Evolutionary conservation across 148 eudicot species (phyloP).

Genomic region (Chenopodium quinoa): DNA sequence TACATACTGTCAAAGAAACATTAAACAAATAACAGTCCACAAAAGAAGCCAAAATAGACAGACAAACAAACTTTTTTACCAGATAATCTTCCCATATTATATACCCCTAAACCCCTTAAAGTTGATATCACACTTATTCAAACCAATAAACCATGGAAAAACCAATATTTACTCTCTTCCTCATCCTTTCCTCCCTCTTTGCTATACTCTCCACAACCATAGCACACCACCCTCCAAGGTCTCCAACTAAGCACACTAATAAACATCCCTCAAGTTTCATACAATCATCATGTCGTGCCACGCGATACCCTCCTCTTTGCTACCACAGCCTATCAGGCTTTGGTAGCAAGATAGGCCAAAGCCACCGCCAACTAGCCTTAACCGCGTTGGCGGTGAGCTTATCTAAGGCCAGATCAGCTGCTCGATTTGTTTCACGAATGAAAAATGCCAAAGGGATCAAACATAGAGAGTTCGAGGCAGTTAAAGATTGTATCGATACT

Average conservation of each 20-base stretch:
- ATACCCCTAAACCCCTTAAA: background rate
- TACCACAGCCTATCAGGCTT: constrained; percentile 47
- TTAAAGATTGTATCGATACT: constrained; percentile 49
- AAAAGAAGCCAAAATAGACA: constrained; percentile 4
- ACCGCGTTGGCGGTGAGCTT: constrained; percentile 59
- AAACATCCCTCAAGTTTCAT: constrained; percentile 44
- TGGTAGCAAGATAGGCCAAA: constrained; percentile 37
- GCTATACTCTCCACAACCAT: constrained; percentile 7
- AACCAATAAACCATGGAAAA: constrained; percentile 15
- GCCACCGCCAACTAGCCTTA: constrained; percentile 42
- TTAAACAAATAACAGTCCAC: background rate
- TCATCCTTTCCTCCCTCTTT: background rate
- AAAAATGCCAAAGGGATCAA: constrained; percentile 29
- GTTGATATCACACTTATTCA: background rate
- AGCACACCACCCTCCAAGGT: background rate
- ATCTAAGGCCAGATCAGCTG: constrained; percentile 35
- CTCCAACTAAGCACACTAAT: background rate
- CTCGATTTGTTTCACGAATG: constrained; percentile 35
- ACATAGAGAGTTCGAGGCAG: constrained; percentile 45
- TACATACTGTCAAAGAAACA: background rate
- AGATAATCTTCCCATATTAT: background rate
- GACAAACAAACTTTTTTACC: background rate
- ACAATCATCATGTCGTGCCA: constrained; percentile 50
- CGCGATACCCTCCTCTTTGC: constrained; percentile 62
- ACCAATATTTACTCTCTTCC: constrained; percentile 4